phyloP scores from a whole-genome alignment of 495 filamentous ascomycete genomes.

The Daldinia grandis region DNA sequence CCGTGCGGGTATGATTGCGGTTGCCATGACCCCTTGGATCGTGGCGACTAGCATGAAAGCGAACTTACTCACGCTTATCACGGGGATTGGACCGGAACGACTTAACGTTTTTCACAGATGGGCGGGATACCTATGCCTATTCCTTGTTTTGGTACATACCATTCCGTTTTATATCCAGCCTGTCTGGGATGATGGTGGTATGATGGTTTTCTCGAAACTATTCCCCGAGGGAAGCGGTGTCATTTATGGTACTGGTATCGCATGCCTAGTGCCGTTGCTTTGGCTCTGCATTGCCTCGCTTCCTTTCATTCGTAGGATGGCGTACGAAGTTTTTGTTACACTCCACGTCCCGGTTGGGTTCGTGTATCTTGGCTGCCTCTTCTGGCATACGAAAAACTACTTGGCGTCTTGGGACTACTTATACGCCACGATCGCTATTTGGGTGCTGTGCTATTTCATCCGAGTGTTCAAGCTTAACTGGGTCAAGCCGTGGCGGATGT shows the following conservation, averaged over 20 bases:
- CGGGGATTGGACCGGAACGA: slow-evolving; percentile 90
- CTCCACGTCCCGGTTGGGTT: slow-evolving; percentile 84
- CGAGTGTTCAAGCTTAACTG: slow-evolving; percentile 85
- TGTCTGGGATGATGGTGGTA: slow-evolving; percentile 78
- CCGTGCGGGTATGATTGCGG: slow-evolving; percentile 90
- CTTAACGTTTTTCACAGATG: slow-evolving; percentile 94
- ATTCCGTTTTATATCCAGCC: slow-evolving; percentile 91
- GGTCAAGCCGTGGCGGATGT: slow-evolving; percentile 79
- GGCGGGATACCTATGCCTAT: slow-evolving; percentile 86
- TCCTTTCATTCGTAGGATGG: slow-evolving; percentile 65
- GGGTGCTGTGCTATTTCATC: slow-evolving; percentile 69
- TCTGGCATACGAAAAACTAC: slow-evolving; percentile 97
- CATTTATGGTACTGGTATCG: slow-evolving; percentile 88
- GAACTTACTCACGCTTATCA: slow-evolving; percentile 84
- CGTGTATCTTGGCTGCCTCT: slow-evolving; percentile 82
- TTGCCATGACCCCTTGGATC: slow-evolving; percentile 95
- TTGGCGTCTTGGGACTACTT: slow-evolving; percentile 92
- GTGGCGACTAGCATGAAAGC: slow-evolving; percentile 89
- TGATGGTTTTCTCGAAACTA: slow-evolving; percentile 68
- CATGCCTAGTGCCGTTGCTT: slow-evolving; percentile 80
- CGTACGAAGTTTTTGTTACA: slow-evolving; percentile 84
- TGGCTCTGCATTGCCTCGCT: slow-evolving; percentile 87
- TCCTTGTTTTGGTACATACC: slow-evolving; percentile 82
- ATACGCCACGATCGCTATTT: slow-evolving; percentile 82
- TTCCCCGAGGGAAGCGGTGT: slow-evolving; percentile 69